A percentile compares a stretch with the other conserved stretches of the same genome.
Conservation (phyloP, 75 land plant genomes). For the Selaginella tamariscina region DNA sequence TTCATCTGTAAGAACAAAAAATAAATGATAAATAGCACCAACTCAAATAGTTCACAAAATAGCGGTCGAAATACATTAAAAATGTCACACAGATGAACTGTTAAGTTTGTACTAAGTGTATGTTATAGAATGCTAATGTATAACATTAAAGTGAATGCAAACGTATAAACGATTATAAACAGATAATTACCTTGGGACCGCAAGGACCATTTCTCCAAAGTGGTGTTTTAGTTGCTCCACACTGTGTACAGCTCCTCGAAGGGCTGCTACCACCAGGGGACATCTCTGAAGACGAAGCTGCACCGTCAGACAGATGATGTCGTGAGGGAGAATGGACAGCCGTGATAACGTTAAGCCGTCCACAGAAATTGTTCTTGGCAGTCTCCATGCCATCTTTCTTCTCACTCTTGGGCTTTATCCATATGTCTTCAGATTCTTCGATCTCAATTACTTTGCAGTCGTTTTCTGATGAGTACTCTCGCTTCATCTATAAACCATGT, state of each 20-base stretch:
- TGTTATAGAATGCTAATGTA: too few relatives aligned
- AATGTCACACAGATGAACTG: too few relatives aligned
- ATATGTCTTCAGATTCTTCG: not conserved
- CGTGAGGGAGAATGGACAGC: not conserved
- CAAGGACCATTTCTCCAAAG: not conserved
- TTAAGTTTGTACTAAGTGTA: too few relatives aligned
- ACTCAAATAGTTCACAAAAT: too few relatives aligned
- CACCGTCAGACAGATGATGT: not conserved
- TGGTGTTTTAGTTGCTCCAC: not conserved
- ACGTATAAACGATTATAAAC: not conserved
- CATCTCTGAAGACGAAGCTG: not conserved
- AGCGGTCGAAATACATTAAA: too few relatives aligned
- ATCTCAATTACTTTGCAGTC: not conserved
- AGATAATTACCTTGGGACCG: not conserved
- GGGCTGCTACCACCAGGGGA: not conserved
- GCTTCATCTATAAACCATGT: not conserved
- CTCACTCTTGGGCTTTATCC: not conserved
- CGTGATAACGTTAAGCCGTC: not conserved
- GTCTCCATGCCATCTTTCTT: not conserved
- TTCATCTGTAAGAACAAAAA: too few relatives aligned
- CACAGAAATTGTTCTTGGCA: not conserved
- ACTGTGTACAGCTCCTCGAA: not conserved
- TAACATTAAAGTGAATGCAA: not conserved
- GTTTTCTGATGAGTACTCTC: not conserved
- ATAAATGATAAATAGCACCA: too few relatives aligned